Evolutionary conservation across 768 basidiomycete species (phyloP).

Genomic region (Boletus barrowsii): DNA sequence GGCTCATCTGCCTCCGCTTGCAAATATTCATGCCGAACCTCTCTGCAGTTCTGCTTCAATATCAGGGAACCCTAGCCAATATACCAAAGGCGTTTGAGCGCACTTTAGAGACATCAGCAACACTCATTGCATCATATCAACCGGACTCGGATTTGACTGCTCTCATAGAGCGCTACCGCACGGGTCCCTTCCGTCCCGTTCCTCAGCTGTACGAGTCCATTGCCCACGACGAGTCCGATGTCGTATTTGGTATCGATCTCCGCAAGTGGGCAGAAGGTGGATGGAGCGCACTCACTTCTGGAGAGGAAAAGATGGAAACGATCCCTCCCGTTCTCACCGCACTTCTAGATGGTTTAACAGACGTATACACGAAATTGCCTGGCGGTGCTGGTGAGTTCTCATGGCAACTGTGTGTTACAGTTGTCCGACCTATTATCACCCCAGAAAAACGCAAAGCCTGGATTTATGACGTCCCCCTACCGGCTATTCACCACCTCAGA

Average conservation of each 20-base stretch:
- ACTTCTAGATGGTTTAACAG: slow-evolving; percentile 59
- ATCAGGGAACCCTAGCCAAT: slow-evolving; percentile 75
- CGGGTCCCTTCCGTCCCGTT: slow-evolving; percentile 86
- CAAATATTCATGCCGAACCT: neutral
- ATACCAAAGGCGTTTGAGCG: slow-evolving; percentile 66
- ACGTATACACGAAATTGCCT: slow-evolving; percentile 58
- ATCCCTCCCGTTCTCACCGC: slow-evolving; percentile 74
- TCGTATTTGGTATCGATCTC: slow-evolving; percentile 88
- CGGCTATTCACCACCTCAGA: slow-evolving; percentile 79
- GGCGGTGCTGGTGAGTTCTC: slow-evolving; percentile 57
- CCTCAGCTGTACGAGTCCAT: slow-evolving; percentile 87
- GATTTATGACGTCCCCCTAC: slow-evolving; percentile 92
- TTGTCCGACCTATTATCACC: neutral
- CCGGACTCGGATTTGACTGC: slow-evolving; percentile 85
- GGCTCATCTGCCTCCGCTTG: slow-evolving; percentile 5
- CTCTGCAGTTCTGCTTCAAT: slow-evolving; percentile 73
- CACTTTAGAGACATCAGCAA: slow-evolving; percentile 65
- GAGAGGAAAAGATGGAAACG: slow-evolving; percentile 56
- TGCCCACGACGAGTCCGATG: slow-evolving; percentile 78
- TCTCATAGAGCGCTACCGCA: slow-evolving; percentile 89
- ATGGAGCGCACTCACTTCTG: slow-evolving; percentile 56
- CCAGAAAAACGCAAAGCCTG: slow-evolving; percentile 84
- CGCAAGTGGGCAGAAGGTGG: slow-evolving; percentile 88
- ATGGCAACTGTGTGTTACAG: neutral
- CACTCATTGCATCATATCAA: slow-evolving; percentile 79